Evolutionary conservation across 495 filamentous ascomycete species (phyloP), one percentile per base, ranked within the genome.

Genomic region (Penicillium ucsense): DNA sequence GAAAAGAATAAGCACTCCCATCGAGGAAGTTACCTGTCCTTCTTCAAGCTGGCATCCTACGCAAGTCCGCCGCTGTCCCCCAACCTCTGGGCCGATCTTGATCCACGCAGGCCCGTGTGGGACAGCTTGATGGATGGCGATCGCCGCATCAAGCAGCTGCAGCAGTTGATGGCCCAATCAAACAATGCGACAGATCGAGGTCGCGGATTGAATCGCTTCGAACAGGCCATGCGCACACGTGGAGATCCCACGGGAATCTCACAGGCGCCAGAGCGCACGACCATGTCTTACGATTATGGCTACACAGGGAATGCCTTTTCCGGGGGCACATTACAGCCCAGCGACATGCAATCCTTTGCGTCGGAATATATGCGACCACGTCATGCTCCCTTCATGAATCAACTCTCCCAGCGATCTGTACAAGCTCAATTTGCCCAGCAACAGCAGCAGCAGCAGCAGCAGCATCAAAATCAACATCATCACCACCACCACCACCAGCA

Each of bases 51-150:
- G 78, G 79, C 77, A 70, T 66, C 73, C 57, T 77, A 79, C 67
- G 71, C 67, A 53, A 74, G 69, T 50, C 72, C 68, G 57, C 73
- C 77, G 66, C 71, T 79, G 60, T 77, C 78, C 66, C 78, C 77
- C 63, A 70, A 71, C 66, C 68, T 74, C 70, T 77, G 74, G 72
- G 67, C 67, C 55, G 54, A 66, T 57, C 60, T 70, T 55, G 62
- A 70, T 65, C 56, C 58, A 66, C 58, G 65, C 63, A 70, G 63
- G 60, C 66, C 64, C 61, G 54, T 53, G 55, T 59, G 66, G 64
- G 55, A 62, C 60, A 62, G 57, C 50, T 60, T 71, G 51, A 88
- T 89, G 84, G 84, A 86, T 74, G 81, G 84, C 70, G 76, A 81
- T 58, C 77, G 74, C 63, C 75, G 80, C 65, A 61, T 60, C 57